These are phyloP conservation scores for Loxodes magnus DNA, from an alignment of 73 alveolate species.

Conservation along the genomic window DNA sequence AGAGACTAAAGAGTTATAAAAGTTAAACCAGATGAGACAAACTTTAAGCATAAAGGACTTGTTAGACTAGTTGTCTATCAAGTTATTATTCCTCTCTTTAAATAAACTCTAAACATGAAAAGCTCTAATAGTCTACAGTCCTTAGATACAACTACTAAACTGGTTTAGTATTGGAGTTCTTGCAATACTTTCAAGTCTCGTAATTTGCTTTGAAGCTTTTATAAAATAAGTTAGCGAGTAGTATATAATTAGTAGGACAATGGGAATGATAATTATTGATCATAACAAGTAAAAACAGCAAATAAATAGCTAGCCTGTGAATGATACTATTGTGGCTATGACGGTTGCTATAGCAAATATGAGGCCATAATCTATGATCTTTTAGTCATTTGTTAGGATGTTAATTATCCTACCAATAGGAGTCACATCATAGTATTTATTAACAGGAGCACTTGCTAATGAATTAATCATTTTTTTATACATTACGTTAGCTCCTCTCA, in stretches of 20 bases:
- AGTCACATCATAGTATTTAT: slow-evolving; percentile 80
- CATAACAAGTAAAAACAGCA: not conserved
- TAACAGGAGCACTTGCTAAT: slow-evolving; percentile 70
- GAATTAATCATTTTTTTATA: slow-evolving; percentile 42
- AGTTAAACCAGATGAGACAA: slow-evolving; percentile 1
- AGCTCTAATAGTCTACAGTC: not conserved
- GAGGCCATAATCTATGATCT: slow-evolving; percentile 22
- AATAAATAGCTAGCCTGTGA: not conserved
- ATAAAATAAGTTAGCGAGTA: not conserved
- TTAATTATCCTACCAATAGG: slow-evolving; percentile 87
- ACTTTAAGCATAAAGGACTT: slow-evolving; percentile 1
- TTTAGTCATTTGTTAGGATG: slow-evolving; percentile 69
- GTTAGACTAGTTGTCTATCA: slow-evolving; percentile 30
- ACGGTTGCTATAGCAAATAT: slow-evolving; percentile 14
- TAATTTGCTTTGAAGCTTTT: not conserved
- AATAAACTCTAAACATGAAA: slow-evolving; percentile 23
- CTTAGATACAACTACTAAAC: not conserved
- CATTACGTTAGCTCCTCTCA: slow-evolving; percentile 4
- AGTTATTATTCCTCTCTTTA: slow-evolving; percentile 18
- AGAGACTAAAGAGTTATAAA: not conserved
- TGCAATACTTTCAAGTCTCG: not conserved
- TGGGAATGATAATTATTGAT: not conserved
- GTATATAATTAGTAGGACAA: not conserved
- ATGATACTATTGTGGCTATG: not conserved
- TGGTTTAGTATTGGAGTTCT: not conserved